A percentile compares a stretch with the other conserved stretches of the same genome.
Conservation (phyloP, 768 basidiomycete genomes). For the Pleurotus platypus region DNA sequence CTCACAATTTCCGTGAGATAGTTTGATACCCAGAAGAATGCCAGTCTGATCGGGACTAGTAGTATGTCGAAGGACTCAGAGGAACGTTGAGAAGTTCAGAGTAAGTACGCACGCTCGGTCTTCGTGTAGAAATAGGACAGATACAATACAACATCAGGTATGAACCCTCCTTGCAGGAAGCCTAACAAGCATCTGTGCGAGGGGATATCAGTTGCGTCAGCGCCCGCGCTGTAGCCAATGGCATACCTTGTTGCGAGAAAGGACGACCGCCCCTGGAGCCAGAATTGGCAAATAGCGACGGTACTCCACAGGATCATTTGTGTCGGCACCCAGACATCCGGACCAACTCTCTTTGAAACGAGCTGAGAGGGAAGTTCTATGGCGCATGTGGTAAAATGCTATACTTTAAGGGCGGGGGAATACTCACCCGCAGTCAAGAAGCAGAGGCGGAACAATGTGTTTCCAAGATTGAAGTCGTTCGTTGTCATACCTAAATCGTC, state of each 20-base stretch:
- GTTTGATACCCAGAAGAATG: slow-evolving; percentile 65
- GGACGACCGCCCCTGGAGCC: slow-evolving; percentile 46
- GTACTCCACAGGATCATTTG: slow-evolving; percentile 61
- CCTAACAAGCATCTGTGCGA: slow-evolving; percentile 43
- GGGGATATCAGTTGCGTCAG: too few relatives aligned
- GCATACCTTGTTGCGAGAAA: slow-evolving; percentile 51
- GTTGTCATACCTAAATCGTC: slow-evolving; percentile 56
- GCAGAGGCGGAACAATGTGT: slow-evolving; percentile 49
- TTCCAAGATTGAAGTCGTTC: slow-evolving; percentile 62
- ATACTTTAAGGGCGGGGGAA: background rate
- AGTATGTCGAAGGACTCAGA: background rate
- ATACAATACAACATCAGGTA: slow-evolving; percentile 64
- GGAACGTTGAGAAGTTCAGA: background rate
- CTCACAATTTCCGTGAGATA: slow-evolving; percentile 51
- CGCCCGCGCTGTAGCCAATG: too few relatives aligned
- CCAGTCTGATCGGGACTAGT: slow-evolving; percentile 59
- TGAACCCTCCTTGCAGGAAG: slow-evolving; percentile 62
- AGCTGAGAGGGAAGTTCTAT: slow-evolving; percentile 64
- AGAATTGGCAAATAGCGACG: slow-evolving; percentile 54
- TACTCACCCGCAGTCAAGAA: slow-evolving; percentile 39
- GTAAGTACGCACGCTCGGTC: slow-evolving; percentile 38
- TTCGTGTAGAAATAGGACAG: slow-evolving; percentile 65
- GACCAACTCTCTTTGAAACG: slow-evolving; percentile 63
- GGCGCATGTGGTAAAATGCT: background rate
- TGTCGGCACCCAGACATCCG: slow-evolving; percentile 62